phyloP scores from a whole-genome alignment of 139 green algal genomes.

The Chlamydomonas eustigma region DNA sequence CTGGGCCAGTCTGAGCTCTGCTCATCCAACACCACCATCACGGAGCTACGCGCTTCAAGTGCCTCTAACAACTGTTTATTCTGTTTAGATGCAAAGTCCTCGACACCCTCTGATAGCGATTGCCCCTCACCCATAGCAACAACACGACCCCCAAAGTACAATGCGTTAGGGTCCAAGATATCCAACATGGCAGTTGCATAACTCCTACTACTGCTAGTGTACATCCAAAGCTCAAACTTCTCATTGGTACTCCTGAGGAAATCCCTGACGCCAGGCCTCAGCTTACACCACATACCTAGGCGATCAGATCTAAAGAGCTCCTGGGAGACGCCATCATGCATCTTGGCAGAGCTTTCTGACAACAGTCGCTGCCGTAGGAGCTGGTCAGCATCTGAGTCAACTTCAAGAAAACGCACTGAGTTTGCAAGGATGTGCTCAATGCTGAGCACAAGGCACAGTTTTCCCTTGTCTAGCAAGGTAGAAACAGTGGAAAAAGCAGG shows the following conservation, averaged over 20 bases:
- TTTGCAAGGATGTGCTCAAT: conserved; percentile 93
- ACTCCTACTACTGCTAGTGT: conserved; percentile 75
- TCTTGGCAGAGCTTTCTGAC: not conserved
- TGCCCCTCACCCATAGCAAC: conserved; percentile 32
- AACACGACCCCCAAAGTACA: conserved; percentile 67
- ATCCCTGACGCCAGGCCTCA: conserved; percentile 72
- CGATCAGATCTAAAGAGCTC: conserved; percentile 63
- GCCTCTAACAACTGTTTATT: conserved; percentile 39
- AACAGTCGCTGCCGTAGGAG: conserved; percentile 22
- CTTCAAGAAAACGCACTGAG: conserved; percentile 51
- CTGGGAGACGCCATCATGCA: conserved; percentile 1
- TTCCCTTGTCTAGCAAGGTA: conserved; percentile 9
- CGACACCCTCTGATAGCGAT: conserved; percentile 2
- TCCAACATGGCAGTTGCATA: conserved; percentile 67
- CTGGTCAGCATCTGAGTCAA: conserved; percentile 24
- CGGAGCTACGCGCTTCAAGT: conserved; percentile 67
- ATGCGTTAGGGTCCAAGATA: conserved; percentile 71
- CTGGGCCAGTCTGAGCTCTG: conserved; percentile 74
- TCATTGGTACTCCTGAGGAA: conserved; percentile 57
- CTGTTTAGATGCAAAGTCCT: conserved; percentile 13
- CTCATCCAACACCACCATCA: conserved; percentile 90
- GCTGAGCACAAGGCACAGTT: conserved; percentile 80
- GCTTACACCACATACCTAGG: conserved; percentile 89
- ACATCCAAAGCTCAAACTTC: conserved; percentile 84
- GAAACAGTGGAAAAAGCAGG: conserved; percentile 2